Conservation (phyloP, 2,329 filamentous ascomycete genomes). For the Fusarium gaditjirri region DNA sequence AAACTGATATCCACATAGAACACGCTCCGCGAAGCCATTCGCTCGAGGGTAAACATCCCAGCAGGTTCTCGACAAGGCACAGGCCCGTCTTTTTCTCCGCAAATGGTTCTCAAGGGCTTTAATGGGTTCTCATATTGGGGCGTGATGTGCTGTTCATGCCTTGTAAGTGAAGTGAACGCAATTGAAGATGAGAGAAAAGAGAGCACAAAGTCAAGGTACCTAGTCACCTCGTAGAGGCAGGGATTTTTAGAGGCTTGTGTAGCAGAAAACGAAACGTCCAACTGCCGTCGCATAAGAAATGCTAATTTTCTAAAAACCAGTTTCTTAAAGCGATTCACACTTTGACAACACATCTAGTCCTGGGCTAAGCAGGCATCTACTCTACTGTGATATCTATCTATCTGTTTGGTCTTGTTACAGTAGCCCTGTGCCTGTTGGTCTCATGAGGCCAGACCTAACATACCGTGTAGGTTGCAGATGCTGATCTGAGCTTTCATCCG, state of each 20-base stretch:
- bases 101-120: constrained; percentile 12
- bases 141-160: neutral
- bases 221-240: neutral
- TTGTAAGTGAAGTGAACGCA: neutral
- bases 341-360: constrained; percentile 38
- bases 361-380: constrained; percentile 16
- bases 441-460: constrained; percentile 8
- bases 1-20: constrained; percentile 38
- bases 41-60: constrained; percentile 11
- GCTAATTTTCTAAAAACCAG: constrained; percentile 34
- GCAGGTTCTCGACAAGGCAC: neutral
- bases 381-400: neutral
- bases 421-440: neutral
- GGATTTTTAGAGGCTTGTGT: neutral
- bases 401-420: neutral
- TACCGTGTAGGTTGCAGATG: neutral
- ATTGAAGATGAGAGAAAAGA: neutral
- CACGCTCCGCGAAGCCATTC: constrained; percentile 36
- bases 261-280: neutral
- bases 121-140: constrained; percentile 19
- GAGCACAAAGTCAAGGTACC: neutral
- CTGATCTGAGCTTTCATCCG: constrained; percentile 31
- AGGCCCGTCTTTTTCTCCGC: neutral
- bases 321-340: constrained; percentile 20
- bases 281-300: constrained; percentile 28